Conservation (phyloP, 1,284 basidiomycete genomes). For the Ganoderma resinaceum region DNA sequence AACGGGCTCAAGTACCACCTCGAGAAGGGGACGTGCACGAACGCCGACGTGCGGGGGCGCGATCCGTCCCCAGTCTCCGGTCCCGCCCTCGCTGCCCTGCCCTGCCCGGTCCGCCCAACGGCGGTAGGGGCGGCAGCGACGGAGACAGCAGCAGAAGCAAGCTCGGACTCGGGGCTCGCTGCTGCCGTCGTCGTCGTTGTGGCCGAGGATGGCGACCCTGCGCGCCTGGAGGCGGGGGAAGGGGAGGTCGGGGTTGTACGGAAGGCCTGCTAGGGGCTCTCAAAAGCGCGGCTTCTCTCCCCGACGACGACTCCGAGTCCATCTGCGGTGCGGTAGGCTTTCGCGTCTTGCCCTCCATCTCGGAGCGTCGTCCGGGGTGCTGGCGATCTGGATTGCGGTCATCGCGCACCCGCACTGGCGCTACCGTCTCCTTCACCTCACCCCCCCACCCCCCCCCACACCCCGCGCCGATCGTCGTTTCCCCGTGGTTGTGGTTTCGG, state of each 20-base stretch:
- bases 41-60: slow-evolving; percentile 26
- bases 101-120: background rate
- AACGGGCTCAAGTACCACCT: slow-evolving; percentile 70
- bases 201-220: background rate
- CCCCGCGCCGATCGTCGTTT: background rate
- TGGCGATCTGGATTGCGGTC: too few species aligned
- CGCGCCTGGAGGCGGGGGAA: background rate
- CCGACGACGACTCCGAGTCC: too few species aligned
- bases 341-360: too few species aligned
- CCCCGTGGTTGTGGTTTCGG: background rate
- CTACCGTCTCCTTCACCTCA: background rate
- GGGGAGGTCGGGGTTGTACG: background rate
- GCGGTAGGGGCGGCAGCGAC: background rate
- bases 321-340: too few species aligned
- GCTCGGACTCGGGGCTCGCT: background rate
- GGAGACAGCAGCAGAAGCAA: background rate
- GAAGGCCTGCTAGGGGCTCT: background rate
- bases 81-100: background rate
- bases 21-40: slow-evolving; percentile 64
- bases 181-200: background rate
- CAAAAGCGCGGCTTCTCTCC: too few species aligned
- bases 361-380: too few species aligned
- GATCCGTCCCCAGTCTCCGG: slow-evolving; percentile 6
- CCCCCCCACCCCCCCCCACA: background rate
- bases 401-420: background rate